Base-by-base conservation (phyloP, 2,329 filamentous ascomycete species). In the Colletotrichum tabaci region DNA sequence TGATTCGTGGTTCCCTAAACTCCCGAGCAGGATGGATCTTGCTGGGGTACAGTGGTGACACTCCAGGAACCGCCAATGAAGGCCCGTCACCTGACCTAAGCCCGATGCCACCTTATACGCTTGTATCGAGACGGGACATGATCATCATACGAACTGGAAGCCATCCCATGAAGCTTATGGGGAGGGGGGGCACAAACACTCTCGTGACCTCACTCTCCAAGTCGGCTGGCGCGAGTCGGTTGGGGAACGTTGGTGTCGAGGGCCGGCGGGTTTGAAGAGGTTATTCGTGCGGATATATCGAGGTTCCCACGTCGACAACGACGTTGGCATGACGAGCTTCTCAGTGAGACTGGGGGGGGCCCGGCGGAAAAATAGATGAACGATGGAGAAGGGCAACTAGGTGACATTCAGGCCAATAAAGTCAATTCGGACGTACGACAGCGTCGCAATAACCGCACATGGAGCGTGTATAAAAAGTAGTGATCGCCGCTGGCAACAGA, bases 1-100 rank as follows among this genome's bases (percentile, higher is more conserved):
- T 71, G 68, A 71, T 71, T 71, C 68, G 68, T 71, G 68, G 68
- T 71, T 71, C 64, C 42, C 55, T 13, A 38, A 62, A 30, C 23
- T 46, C 62, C 62, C 50, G 60, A 52, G 18, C n/a, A 38, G 23
- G 10, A 49, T 46, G 21, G 30, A 40, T 61, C 57, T 57, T 35
- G n/a, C 18, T 44, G 18, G 60, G 47, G 60, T 10, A 40, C 57
- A 58, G n/a, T 40, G 15, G 21, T 40, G n/a, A 23, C 55, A 8
- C 26, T 35, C 16, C 42, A 4, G 13, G 46, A 42, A 56, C 62
- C 67, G 67, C 67, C 67, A 70, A 70, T 67, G 13, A 44, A 62
- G 60, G n/a, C 18, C 18, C 16, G 47, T n/a, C 46, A 18, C 35
- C 35, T 16, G 35, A 35, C 30, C 12, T 18, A 38, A 26, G 60